Evolutionary conservation across 257 asterid genomes (phyloP).

Genomic region (Rehmannia glutinosa): DNA sequence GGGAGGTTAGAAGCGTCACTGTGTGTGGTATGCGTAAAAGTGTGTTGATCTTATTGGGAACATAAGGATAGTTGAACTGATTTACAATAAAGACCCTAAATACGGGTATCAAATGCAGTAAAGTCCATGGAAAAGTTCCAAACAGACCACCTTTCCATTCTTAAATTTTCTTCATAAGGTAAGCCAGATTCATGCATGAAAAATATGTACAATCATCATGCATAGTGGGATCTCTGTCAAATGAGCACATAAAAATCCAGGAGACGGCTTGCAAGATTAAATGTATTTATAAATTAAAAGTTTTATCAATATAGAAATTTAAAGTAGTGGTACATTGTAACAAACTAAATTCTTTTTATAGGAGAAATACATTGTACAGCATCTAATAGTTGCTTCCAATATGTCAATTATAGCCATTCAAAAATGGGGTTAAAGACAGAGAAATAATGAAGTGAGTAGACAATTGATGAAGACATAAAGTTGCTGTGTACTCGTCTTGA

Average conservation of each 20-base stretch:
- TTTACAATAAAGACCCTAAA: neutral
- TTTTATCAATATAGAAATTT: neutral
- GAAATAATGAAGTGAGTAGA: neutral
- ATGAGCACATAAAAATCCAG: conserved; percentile 3
- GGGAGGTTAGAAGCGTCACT: too few relatives aligned
- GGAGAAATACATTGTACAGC: conserved; percentile 11
- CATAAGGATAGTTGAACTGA: too few relatives aligned
- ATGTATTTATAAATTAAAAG: neutral
- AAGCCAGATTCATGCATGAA: conserved; percentile 17
- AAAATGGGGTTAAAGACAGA: neutral
- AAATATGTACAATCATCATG: neutral
- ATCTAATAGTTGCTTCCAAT: neutral
- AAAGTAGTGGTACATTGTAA: neutral
- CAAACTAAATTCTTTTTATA: neutral
- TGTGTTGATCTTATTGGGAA: too few relatives aligned
- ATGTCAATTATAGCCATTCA: neutral
- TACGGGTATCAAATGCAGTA: neutral
- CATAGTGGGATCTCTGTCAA: conserved; percentile 18
- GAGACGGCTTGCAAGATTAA: too few relatives aligned
- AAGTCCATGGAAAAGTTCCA: neutral
- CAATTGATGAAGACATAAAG: conserved; percentile 1
- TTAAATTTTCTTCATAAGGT: neutral
- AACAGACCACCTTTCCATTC: neutral
- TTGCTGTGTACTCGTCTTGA: conserved; percentile 9
- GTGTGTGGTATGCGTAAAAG: too few relatives aligned